Base-by-base conservation (phyloP, 2,329 filamentous ascomycete species). In the Diplocarpon mali region DNA sequence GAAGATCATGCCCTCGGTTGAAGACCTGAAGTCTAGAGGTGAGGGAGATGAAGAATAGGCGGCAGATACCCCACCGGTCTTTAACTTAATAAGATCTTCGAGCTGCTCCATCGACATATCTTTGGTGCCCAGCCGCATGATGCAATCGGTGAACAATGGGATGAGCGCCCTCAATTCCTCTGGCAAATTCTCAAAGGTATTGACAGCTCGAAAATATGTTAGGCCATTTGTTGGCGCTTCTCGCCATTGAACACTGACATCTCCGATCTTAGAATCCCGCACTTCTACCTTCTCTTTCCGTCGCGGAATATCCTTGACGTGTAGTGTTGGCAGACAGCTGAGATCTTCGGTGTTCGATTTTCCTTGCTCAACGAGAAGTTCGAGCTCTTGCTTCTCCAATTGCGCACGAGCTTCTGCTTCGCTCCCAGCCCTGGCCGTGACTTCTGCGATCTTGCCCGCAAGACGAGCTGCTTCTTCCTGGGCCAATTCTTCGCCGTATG, bases 61-160 rank as follows among this genome's bases (percentile, higher is more conserved):
- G 13, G 93, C 80, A 2, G 81, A 85, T 31, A 98, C 76, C 9
- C 92, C 92, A 15, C 92, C 92, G 1, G 92, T 96, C 68, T 93
- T 94, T 27, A 96, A 73, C 64, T 96, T 96, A 63, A 98, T 95
- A 44, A 89, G 67, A 59, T 96, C 92, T 64, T 98, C 92, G 41
- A 96, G 76, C 63, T 95, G 81, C 63, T 95, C 92, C 83, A 95
- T 95, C 0, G 80, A 80, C 72, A 85, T 85, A 48, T 80, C 76
- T 56, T 83, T 84, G 2, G 90, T 98, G 12, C 92, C 92, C 8
- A 98, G 74, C 15, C 92, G 83, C 84, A 95, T 92, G 49, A 98
- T 80, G 31, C 85, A 81, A 60, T 95, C 89, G 12, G 85, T 88
- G 61, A 96, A 96, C 0, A 98, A 69, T 0, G 92, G 92, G 38